Base-by-base conservation (phyloP, 495 filamentous ascomycete genomes). In the Aspergillus ostianus region DNA sequence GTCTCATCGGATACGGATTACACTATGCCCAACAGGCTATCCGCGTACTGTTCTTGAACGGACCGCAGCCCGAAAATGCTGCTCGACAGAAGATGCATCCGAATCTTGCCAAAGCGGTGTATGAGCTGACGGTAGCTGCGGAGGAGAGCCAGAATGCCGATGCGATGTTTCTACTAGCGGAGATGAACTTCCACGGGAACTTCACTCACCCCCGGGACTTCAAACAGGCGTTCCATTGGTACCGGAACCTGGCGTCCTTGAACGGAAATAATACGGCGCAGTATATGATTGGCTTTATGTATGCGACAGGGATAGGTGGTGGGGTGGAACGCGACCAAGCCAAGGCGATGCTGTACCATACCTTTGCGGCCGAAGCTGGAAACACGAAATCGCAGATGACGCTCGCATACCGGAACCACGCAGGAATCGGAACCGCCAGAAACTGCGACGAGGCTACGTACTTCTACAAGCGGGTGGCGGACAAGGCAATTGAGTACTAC, bases 171-270 rank as follows among this genome's bases (percentile, higher is more conserved):
- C 78, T 96, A 18, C 78, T 99, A 18, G 95, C 90, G 32, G 90
- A 98, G 73, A 89, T 98, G 86, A 97, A 92, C 71, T 97, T 97
- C 73, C 91, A 94, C 70, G 95, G 94, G 71, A 97, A 97, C 72
- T 98, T 85, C 73, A 87, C 91, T 6, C 83, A 97, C 70, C 93
- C 94, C 3, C 82, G 87, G 56, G 86, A 97, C 70, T 93, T 97
- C 72, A 80, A 79, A 51, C 82, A 87, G 53, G 91, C 95, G 0
- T 97, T 97, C 70, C 74, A 82, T 53, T 83, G 89, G 73, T 99
- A 97, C 67, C 80, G 89, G 57, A 78, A 86, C 53, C 81, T 98
- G 7, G 91, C 95, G 1, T 81, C 82, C 46, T 68, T 88, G 59
- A 84, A 87, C 55, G 95, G 93, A 23, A 98, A 99, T 70, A 87